Conservation (phyloP, 1,284 basidiomycete species). For the Hemileia vastatrix region DNA sequence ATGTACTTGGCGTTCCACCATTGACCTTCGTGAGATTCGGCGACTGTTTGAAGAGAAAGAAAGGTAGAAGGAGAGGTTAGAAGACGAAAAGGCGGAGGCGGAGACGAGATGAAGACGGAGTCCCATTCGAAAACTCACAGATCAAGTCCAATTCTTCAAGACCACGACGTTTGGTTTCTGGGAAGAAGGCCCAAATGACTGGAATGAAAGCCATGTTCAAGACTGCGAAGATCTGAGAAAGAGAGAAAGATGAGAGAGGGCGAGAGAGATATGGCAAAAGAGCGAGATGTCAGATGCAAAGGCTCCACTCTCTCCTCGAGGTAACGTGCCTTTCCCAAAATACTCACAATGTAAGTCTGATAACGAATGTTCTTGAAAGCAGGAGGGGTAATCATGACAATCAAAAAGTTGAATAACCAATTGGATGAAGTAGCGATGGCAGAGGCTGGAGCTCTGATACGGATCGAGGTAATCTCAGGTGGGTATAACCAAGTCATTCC, state of each 20-base stretch:
- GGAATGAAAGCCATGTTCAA: constrained; percentile 57
- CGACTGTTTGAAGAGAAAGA: constrained; percentile 3
- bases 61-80: not conserved
- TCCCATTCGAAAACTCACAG: constrained; percentile 18
- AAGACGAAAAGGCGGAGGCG: not conserved
- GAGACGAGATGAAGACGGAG: not conserved
- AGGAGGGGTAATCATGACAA: constrained; percentile 59
- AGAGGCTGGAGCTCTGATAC: constrained; percentile 36
- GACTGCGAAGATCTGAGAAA: constrained; percentile 57
- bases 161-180: constrained; percentile 58
- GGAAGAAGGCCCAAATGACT: constrained; percentile 57
- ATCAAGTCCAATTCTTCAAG: constrained; percentile 49
- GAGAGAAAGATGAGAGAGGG: too few species aligned
- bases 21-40: constrained; percentile 28
- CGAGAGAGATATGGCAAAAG: too few species aligned
- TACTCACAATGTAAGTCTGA: too few species aligned
- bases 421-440: constrained; percentile 42
- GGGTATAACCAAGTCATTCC: constrained; percentile 53
- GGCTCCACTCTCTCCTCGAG: too few species aligned
- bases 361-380: constrained; percentile 56
- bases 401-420: constrained; percentile 57
- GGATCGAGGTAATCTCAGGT: constrained; percentile 38
- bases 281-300: too few species aligned
- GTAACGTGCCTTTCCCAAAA: too few species aligned
- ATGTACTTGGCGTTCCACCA: constrained; percentile 28